Evolutionary conservation across 2,329 filamentous ascomycete species (phyloP).

Genomic region (Colletotrichum sp.): DNA sequence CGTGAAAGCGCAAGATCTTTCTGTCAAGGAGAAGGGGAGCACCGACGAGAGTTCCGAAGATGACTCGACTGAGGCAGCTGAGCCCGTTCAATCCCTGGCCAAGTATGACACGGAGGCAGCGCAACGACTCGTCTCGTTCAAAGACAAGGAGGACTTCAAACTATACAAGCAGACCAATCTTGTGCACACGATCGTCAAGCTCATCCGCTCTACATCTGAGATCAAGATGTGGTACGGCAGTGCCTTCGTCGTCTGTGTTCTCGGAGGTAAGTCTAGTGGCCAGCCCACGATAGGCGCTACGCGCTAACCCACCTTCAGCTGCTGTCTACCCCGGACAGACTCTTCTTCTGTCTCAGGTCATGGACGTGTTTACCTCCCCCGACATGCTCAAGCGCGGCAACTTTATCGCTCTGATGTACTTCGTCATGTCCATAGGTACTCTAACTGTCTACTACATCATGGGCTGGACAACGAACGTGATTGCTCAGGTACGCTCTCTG

Average conservation of each 20-base stretch:
- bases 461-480: constrained; percentile 25
- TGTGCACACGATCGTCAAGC: constrained; percentile 13
- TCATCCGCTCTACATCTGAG: constrained; percentile 10
- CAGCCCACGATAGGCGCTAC: background rate
- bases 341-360: constrained; percentile 43
- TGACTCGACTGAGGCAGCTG: background rate
- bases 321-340: constrained; percentile 44
- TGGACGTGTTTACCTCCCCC: constrained; percentile 41
- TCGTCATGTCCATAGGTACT: constrained; percentile 28
- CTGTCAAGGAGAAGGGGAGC: background rate
- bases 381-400: constrained; percentile 14
- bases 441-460: constrained; percentile 26
- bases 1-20: constrained; percentile 28
- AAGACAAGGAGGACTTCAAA: constrained; percentile 10
- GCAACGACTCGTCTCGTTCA: background rate
- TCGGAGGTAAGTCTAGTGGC: background rate
- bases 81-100: background rate
- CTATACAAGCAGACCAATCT: background rate
- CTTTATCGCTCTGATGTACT: constrained; percentile 39
- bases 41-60: background rate
- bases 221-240: constrained; percentile 15
- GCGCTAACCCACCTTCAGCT: background rate
- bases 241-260: background rate
- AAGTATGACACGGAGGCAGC: background rate
- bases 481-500: constrained; percentile 8